Evolutionary conservation across 179 eudicot species (phyloP).

Genomic region (Camellia oleifera): DNA sequence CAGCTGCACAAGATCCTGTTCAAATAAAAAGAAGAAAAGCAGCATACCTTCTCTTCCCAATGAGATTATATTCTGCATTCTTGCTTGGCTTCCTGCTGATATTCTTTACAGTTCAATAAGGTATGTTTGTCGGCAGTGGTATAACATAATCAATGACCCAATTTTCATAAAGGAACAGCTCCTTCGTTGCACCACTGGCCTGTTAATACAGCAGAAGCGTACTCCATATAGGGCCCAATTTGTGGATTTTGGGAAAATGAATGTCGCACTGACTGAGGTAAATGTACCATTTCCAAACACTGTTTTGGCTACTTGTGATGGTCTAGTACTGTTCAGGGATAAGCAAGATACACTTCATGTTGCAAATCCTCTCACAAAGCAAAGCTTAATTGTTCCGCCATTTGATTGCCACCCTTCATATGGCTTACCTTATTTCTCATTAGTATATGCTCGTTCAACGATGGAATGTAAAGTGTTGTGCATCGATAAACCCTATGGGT

Average conservation of each 20-base stretch:
- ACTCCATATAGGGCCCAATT: background rate
- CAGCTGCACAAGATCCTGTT: background rate
- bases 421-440: background rate
- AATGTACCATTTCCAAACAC: background rate
- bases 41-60: background rate
- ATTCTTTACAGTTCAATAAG: background rate
- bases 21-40: background rate
- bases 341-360: background rate
- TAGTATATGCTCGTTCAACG: background rate
- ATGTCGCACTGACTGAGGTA: background rate
- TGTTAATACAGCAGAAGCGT: background rate
- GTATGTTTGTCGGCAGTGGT: background rate
- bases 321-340: background rate
- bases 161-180: background rate
- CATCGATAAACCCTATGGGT: background rate
- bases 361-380: conserved; percentile 3
- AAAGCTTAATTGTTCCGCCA: background rate
- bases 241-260: background rate
- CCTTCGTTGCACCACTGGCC: background rate
- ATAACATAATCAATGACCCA: background rate
- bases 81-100: background rate
- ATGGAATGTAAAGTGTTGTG: background rate
- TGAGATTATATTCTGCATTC: background rate
- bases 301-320: background rate
- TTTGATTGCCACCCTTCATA: background rate